Evolutionary conservation across 1,139 yeast species (phyloP), one percentile per base, ranked within the genome.

Genomic region (Chernovozyma sophiae-reginae): DNA sequence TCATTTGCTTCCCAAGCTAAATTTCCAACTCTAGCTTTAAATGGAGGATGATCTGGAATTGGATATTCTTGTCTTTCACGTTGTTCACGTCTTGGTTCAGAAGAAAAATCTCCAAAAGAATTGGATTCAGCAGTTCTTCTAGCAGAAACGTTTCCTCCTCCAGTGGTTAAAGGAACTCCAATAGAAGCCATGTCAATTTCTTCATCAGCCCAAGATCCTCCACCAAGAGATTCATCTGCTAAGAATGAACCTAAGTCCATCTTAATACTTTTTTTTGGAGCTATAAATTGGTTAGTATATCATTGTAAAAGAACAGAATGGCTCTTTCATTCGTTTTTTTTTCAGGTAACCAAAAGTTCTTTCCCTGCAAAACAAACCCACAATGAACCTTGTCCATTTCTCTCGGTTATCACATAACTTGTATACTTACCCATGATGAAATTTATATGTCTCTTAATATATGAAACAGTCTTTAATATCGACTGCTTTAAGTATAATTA

Each of bases 31-130:
- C 89, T 79, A 16, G 96, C 97, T 54, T 86, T 84, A 72, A 65
- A 94, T 39, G 99, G 99, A 23, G 97, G 90, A 38, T 68, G 74
- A 53, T 89, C 95, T 34, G 99, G 99, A 44, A 94, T 72, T 32
- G 96, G 96, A 53, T 67, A 84, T 53, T 81, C 92, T 45, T 72
- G 75, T 60, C 86, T 76, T 45, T 73, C 72, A 37, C 52, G 56
- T 38, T 40, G 47, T 19, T 38, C 43, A 33, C 43, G 43, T 35
- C 44, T 44, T 25, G 34, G 36, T 29, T 39, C 43, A 25, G 39
- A 34, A 34, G 31, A 35, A 19, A 33, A 33, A 13, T 15, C 32
- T 11, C 34, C 33, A 10, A 29, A 35, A 23, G 37, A 34, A 16
- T 14, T 13, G 10, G 39, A 22, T 17, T 46, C 40, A 31, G 33